Evolutionary conservation across 2,329 filamentous ascomycete genomes (phyloP), one percentile per base, ranked within the genome.

Genomic region (Penicillium sclerotiorum): DNA sequence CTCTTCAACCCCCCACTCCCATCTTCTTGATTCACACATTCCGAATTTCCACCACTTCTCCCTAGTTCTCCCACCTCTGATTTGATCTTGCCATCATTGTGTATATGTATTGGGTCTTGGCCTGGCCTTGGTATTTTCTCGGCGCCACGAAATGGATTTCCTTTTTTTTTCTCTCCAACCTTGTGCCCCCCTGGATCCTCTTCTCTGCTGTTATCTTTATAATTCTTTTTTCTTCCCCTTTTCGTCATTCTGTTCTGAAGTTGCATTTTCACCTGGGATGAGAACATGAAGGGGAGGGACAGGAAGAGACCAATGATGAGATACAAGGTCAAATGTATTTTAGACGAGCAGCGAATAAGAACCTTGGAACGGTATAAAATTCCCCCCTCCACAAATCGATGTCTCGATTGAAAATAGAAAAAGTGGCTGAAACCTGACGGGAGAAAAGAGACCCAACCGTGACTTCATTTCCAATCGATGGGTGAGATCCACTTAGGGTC

Each of bases 91-190:
- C 21, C 5, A 28, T 17, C 17, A 64, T 33, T 55, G 41, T 59
- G 56, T 64, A 69, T 66, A 64, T 69, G 65, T 66, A 69, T 65
- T 58, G 56, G 55, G 58, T 60, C 62, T 63, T 62, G 62, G 63
- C 56, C 53, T 51, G 52, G 63, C 58, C 61, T 67, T 66, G 62
- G 63, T 60, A 63, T 63, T 61, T n/a, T 62, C 60, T 68, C 57
- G 66, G 66, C 64, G 66, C 59, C 64, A 64, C 63, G 63, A 53
- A 52, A 56, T 53, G 57, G 64, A 63, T 54, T 49, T 55, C 53
- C 57, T 46, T 46, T 30, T 49, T 38, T 36, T 17, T 30, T 44
- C 18, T 41, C 13, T 36, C 41, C 41, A 33, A 32, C 12, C 20
- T 17, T 27, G 20, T 33, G 23, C 25, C 45, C 18, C 12, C 17